Evolutionary conservation across 768 basidiomycete genomes (phyloP).

Genomic region (Xerocomus potaroensis): DNA sequence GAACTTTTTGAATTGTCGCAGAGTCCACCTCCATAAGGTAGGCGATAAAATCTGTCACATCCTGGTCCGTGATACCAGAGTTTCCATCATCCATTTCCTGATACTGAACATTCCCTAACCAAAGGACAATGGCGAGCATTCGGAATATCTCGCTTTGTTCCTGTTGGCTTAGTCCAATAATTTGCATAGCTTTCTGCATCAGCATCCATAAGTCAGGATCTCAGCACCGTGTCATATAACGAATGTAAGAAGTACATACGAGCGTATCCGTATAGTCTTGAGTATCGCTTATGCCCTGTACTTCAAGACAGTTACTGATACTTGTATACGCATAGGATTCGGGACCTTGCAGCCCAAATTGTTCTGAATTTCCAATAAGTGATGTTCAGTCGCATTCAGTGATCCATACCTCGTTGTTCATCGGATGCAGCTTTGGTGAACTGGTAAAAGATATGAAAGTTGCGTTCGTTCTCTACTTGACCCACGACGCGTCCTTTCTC

Average conservation of each 20-base stretch:
- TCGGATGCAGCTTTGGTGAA: slow-evolving; percentile 93
- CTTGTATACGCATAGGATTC: slow-evolving; percentile 95
- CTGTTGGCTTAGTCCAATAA: slow-evolving; percentile 78
- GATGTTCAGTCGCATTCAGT: not conserved
- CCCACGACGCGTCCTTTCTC: slow-evolving; percentile 97
- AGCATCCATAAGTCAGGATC: not conserved
- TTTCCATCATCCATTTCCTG: slow-evolving; percentile 88
- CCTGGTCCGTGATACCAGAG: slow-evolving; percentile 70
- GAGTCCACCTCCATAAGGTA: slow-evolving; percentile 90
- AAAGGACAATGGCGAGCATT: slow-evolving; percentile 86
- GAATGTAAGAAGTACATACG: slow-evolving; percentile 41
- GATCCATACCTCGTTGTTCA: slow-evolving; percentile 75
- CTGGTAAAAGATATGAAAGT: slow-evolving; percentile 99
- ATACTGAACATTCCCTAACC: slow-evolving; percentile 96
- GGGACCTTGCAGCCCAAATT: slow-evolving; percentile 92
- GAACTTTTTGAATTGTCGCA: slow-evolving; percentile 75
- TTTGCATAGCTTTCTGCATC: slow-evolving; percentile 81
- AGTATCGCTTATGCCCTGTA: slow-evolving; percentile 85
- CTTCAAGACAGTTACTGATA: slow-evolving; percentile 86
- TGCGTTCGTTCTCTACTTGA: slow-evolving; percentile 92
- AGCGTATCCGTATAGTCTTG: slow-evolving; percentile 87
- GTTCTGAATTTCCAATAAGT: slow-evolving; percentile 50
- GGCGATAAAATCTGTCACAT: slow-evolving; percentile 91
- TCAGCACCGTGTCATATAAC: slow-evolving; percentile 3
- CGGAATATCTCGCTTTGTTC: slow-evolving; percentile 94